These are phyloP conservation scores for Solanum bulbocastanum DNA, from an alignment of 257 asterid species.

Conservation along the genomic window DNA sequence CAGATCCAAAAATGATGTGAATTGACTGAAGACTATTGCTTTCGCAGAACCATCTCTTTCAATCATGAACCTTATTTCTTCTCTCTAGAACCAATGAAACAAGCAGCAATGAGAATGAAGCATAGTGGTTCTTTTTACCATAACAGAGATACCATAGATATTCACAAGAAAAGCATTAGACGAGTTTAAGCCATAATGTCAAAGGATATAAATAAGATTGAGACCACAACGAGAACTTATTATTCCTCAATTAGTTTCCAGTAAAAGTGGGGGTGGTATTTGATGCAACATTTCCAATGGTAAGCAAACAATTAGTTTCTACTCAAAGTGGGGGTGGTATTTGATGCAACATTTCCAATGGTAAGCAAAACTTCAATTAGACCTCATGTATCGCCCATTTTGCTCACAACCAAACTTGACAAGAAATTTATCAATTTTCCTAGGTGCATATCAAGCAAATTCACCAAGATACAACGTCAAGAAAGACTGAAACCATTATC, in stretches of 20 bases:
- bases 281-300: background rate
- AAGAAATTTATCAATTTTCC: background rate
- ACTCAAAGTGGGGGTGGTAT: background rate
- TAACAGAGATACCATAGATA: background rate
- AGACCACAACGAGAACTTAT: background rate
- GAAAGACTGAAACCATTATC: background rate
- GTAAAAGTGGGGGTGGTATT: background rate
- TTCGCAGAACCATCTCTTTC: constrained; percentile 98
- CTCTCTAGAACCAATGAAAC: constrained; percentile 51
- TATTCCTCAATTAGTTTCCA: background rate
- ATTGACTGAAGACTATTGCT: constrained; percentile 95
- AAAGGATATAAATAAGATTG: background rate
- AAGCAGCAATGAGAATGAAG: constrained; percentile 1
- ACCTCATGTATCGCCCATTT: background rate
- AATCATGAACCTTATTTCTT: constrained; percentile 85
- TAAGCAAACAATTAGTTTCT: background rate
- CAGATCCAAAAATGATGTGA: constrained; percentile 89
- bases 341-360: background rate
- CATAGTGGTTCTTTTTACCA: background rate
- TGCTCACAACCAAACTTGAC: background rate
- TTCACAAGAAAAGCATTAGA: background rate
- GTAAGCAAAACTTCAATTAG: background rate
- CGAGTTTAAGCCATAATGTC: background rate
- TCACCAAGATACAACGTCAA: background rate
- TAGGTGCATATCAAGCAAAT: background rate